phyloP scores from a whole-genome alignment of 768 basidiomycete species.

The Cystobasidium onofrii region DNA sequence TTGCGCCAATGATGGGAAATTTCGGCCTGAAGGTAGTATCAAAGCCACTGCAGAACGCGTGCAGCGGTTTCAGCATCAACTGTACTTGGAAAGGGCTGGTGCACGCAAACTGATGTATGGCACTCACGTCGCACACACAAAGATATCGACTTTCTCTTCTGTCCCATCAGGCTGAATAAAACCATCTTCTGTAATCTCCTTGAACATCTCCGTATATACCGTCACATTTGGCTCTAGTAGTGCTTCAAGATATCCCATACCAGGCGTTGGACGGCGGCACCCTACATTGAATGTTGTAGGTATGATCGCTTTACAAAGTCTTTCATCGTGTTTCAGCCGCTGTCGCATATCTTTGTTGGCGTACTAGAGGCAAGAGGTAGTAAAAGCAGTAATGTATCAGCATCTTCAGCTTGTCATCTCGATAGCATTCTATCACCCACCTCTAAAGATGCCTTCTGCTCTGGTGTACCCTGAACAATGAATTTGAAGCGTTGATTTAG shows the following conservation, averaged over 20 bases:
- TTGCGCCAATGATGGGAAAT: neutral
- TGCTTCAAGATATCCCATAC: slow-evolving; percentile 40
- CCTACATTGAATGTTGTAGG: slow-evolving; percentile 39
- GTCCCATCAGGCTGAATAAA: slow-evolving; percentile 9
- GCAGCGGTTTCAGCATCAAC: too few species aligned
- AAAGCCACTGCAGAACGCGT: neutral
- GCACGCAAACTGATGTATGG: neutral
- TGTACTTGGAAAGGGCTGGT: too few species aligned
- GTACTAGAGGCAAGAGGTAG: neutral
- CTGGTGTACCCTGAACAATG: slow-evolving; percentile 5
- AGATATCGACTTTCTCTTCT: neutral
- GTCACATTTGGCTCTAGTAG: slow-evolving; percentile 33
- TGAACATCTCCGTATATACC: neutral
- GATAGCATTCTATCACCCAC: too few species aligned
- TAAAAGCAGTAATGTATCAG: neutral
- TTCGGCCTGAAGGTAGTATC: neutral
- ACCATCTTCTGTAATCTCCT: slow-evolving; percentile 5
- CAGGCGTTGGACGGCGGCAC: slow-evolving; percentile 39
- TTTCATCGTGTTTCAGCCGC: slow-evolving; percentile 20
- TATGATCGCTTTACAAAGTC: slow-evolving; percentile 35
- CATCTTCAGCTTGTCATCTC: too few species aligned
- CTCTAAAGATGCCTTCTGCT: slow-evolving; percentile 1
- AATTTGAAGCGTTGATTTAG: slow-evolving; percentile 9
- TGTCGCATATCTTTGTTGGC: slow-evolving; percentile 31
- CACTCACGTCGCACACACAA: slow-evolving; percentile 7